These are phyloP conservation scores for Suhomyces terraborum DNA, from an alignment of 1,139 yeast species.

Conservation along the genomic window DNA sequence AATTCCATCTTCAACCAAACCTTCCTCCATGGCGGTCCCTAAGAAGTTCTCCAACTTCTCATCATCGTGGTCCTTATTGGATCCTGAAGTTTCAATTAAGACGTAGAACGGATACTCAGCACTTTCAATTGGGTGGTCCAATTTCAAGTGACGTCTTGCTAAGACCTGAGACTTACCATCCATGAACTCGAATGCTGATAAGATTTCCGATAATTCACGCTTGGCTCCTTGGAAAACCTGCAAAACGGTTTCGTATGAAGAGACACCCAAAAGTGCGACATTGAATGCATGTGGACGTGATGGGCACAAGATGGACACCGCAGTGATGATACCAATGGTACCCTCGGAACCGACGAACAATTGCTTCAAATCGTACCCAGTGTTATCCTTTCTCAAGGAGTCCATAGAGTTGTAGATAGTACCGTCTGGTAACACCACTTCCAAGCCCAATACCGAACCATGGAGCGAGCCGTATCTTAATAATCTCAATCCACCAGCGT, in stretches of 20 bases:
- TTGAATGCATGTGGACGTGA: conserved; percentile 87
- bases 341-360: conserved; percentile 94
- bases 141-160: conserved; percentile 55
- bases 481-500: conserved; percentile 92
- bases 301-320: conserved; percentile 86
- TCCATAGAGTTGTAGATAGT: conserved; percentile 77
- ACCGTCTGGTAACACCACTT: conserved; percentile 90
- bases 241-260: conserved; percentile 79
- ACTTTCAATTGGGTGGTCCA: conserved; percentile 77
- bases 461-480: conserved; percentile 91
- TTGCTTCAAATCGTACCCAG: conserved; percentile 92
- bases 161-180: conserved; percentile 73
- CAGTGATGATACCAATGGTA: conserved; percentile 86
- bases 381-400: conserved; percentile 86
- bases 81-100: conserved; percentile 91
- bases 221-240: conserved; percentile 80
- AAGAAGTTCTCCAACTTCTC: conserved; percentile 77
- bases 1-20: conserved; percentile 83
- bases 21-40: conserved; percentile 83
- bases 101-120: conserved; percentile 80
- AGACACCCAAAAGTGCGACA: conserved; percentile 85
- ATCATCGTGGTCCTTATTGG: conserved; percentile 83
- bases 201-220: conserved; percentile 75
- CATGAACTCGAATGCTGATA: conserved; percentile 96
- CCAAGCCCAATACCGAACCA: conserved; percentile 88